Percentiles rank a stretch among this genome's conserved stretches.
Evolutionary conservation across 331 rosid genomes (phyloP).

Genomic region (Phaseolus coccineus): DNA sequence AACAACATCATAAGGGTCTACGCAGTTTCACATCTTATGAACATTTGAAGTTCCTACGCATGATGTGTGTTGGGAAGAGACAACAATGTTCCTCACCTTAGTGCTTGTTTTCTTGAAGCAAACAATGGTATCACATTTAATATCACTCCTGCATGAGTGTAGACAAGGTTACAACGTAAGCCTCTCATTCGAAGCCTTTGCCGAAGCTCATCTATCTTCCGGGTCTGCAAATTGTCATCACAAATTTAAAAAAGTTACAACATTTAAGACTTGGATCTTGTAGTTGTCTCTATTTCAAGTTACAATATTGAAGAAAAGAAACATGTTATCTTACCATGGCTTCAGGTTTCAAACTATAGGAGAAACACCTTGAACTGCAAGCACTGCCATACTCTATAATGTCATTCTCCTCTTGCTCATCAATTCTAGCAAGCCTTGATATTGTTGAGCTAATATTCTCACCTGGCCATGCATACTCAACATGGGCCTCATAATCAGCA

Average conservation of each 20-base stretch:
- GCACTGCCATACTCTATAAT: conserved; percentile 56
- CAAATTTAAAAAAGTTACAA: conserved; percentile 17
- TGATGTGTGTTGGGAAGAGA: background rate
- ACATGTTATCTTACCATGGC: conserved; percentile 56
- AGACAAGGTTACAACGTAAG: conserved; percentile 81
- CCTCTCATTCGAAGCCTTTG: conserved; percentile 88
- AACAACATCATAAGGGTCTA: no score
- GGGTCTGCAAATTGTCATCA: conserved; percentile 52
- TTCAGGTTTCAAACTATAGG: conserved; percentile 60
- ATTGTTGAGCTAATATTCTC: conserved; percentile 72
- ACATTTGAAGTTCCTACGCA: conserved; percentile 6
- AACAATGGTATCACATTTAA: conserved; percentile 72
- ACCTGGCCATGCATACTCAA: conserved; percentile 80
- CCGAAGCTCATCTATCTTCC: conserved; percentile 60
- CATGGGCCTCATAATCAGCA: conserved; percentile 74
- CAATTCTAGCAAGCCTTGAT: conserved; percentile 67
- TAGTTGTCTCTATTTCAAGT: background rate
- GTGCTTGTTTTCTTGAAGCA: conserved; percentile 82
- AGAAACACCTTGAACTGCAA: conserved; percentile 71
- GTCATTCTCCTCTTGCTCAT: conserved; percentile 60
- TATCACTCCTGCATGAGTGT: conserved; percentile 66
- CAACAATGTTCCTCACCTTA: conserved; percentile 58
- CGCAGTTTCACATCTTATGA: background rate
- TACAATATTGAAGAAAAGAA: background rate
- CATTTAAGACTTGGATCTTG: no score